Conservation (phyloP, 2,329 filamentous ascomycete species). For the Rhynchosporium secalis region DNA sequence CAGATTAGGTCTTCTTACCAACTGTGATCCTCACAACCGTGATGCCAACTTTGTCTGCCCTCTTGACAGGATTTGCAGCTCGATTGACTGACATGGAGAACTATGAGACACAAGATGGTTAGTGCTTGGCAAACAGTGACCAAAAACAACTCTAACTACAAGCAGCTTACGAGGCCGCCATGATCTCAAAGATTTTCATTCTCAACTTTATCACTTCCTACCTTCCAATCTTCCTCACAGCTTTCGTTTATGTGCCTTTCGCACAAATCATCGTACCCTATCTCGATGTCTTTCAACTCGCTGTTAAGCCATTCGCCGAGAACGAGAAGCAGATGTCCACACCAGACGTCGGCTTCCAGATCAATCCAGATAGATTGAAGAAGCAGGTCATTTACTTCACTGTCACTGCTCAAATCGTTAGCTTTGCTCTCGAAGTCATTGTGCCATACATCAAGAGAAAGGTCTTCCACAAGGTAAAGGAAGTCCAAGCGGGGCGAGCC, state of each 20-base stretch:
- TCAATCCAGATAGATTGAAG: conserved; percentile 80
- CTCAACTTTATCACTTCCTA: conserved; percentile 97
- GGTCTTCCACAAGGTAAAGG: conserved; percentile 75
- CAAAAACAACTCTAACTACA: conserved; percentile 16
- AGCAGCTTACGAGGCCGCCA: conserved; percentile 72
- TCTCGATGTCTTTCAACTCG: conserved; percentile 76
- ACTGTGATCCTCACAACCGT: conserved; percentile 82
- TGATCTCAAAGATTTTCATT: conserved; percentile 91
- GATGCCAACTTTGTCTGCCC: conserved; percentile 73
- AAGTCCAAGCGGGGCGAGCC: conserved; percentile 64
- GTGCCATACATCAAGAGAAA: conserved; percentile 83
- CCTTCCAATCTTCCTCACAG: conserved; percentile 85
- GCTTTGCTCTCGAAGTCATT: conserved; percentile 79
- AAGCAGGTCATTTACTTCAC: conserved; percentile 96
- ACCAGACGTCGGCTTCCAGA: conserved; percentile 65
- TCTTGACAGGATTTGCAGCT: conserved; percentile 76
- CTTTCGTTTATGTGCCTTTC: conserved; percentile 93
- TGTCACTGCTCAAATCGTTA: conserved; percentile 89
- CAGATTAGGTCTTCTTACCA: conserved; percentile 74
- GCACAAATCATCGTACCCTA: conserved; percentile 81
- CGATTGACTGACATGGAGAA: conserved; percentile 83
- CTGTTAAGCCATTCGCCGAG: conserved; percentile 73
- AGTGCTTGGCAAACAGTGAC: conserved; percentile 15
- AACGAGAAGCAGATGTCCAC: conserved; percentile 67
- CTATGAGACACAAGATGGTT: conserved; percentile 79